Percentiles rank a stretch among this genome's conserved stretches.
Evolutionary conservation across 192 early-diverging fungal genomes (phyloP).

Genomic region (Thamnidium elegans): DNA sequence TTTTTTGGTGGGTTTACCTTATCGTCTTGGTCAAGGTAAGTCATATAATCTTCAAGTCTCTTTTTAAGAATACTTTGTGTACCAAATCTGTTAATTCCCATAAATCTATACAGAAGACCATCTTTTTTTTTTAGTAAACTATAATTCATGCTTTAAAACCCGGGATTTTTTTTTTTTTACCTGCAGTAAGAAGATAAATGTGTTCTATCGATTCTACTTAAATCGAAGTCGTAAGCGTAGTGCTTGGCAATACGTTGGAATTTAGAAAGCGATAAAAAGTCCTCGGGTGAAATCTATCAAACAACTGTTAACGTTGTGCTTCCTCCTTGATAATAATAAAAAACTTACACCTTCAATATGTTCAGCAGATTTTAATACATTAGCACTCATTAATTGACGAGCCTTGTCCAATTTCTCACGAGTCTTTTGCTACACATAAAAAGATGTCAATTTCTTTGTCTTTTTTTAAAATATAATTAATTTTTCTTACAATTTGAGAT

Average conservation of each 20-base stretch:
- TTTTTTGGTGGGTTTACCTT: slow-evolving; percentile 23
- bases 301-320: not conserved
- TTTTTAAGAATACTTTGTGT: slow-evolving; percentile 45
- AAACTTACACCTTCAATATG: slow-evolving; percentile 37
- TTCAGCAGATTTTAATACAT: slow-evolving; percentile 40
- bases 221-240: slow-evolving; percentile 45
- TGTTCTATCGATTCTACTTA: slow-evolving; percentile 42
- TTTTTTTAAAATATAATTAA: not conserved
- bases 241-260: slow-evolving; percentile 40
- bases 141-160: not conserved
- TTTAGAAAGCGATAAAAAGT: slow-evolving; percentile 36
- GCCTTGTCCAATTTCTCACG: slow-evolving; percentile 46
- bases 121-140: not conserved
- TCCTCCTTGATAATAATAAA: not conserved
- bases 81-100: slow-evolving; percentile 46
- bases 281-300: slow-evolving; percentile 38
- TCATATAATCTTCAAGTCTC: slow-evolving; percentile 41
- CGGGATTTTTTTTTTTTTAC: slow-evolving; percentile 27
- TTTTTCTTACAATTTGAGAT: slow-evolving; percentile 41
- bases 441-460: not conserved
- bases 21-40: slow-evolving; percentile 46
- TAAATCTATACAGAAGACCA: slow-evolving; percentile 35
- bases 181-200: slow-evolving; percentile 48
- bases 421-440: slow-evolving; percentile 34
- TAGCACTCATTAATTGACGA: slow-evolving; percentile 43